These are phyloP conservation scores for Hypomyces perniciosus DNA, from an alignment of 2,329 filamentous ascomycete genomes.

Conservation along the genomic window DNA sequence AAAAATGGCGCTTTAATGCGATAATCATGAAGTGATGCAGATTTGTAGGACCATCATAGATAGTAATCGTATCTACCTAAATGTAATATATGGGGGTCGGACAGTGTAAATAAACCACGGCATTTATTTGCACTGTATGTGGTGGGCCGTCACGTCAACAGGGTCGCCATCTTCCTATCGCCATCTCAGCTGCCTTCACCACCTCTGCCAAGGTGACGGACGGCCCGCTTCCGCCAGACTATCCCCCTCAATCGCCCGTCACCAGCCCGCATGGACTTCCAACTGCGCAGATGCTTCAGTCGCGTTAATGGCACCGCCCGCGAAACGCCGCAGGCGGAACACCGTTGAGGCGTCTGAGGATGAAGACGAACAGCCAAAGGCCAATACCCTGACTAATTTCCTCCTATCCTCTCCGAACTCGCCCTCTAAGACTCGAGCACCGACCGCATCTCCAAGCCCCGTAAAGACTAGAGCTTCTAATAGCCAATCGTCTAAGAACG, in stretches of 20 bases:
- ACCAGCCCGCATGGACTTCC: constrained; percentile 18
- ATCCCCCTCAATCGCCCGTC: neutral
- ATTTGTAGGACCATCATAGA: too few species aligned
- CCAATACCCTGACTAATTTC: constrained; percentile 48
- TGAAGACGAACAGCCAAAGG: constrained; percentile 38
- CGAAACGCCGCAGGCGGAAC: constrained; percentile 55
- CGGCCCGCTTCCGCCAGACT: neutral
- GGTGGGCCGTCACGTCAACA: neutral
- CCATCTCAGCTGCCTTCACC: neutral
- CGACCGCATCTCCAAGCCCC: constrained; percentile 37
- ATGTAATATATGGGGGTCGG: neutral
- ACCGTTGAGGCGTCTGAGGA: constrained; percentile 45
- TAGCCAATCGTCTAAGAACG: constrained; percentile 2
- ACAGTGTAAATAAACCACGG: neutral
- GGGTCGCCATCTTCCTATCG: neutral
- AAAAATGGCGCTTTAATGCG: too few species aligned
- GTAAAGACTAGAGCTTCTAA: constrained; percentile 25
- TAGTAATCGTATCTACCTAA: neutral
- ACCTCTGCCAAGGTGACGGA: neutral
- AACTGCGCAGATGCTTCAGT: constrained; percentile 22
- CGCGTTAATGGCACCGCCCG: constrained; percentile 49
- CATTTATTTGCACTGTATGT: neutral
- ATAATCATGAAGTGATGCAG: too few species aligned
- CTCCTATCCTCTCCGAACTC: constrained; percentile 47
- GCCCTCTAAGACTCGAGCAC: constrained; percentile 25